A percentile compares a stretch with the other conserved stretches of the same genome.
Evolutionary conservation across 352 stramenopile genomes (phyloP).

Genomic region (Pelagophyceae sp.): DNA sequence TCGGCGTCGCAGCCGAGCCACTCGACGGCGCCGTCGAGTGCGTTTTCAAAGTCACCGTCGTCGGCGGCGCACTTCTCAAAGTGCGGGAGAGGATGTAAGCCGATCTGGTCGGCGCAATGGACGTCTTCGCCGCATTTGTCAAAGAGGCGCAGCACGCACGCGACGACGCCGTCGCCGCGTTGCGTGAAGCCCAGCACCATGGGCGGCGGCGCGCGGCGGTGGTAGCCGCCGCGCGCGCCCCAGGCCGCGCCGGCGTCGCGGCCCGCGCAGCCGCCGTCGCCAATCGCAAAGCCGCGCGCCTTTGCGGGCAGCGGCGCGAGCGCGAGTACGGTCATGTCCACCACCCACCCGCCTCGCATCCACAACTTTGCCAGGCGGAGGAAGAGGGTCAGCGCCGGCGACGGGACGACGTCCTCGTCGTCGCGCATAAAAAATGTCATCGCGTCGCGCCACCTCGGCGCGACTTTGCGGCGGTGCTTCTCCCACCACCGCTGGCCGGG

Average conservation of each 20-base stretch:
- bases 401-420: constrained; percentile 1
- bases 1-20: neutral
- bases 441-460: neutral
- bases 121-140: neutral
- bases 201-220: neutral
- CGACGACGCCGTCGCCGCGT: neutral
- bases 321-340: neutral
- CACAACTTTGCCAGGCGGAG: neutral
- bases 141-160: neutral
- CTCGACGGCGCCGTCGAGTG: neutral
- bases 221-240: neutral
- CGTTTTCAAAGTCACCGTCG: neutral
- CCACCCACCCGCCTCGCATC: neutral
- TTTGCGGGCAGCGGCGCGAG: neutral
- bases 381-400: neutral
- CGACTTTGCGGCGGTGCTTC: neutral
- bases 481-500: neutral
- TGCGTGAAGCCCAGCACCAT: neutral
- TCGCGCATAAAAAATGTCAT: neutral
- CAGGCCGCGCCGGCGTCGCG: neutral
- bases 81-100: no score
- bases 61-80: neutral
- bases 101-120: neutral
- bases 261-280: neutral
- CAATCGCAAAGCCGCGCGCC: neutral